Evolutionary conservation across 2,329 filamentous ascomycete genomes (phyloP).

Genomic region (Penicillium decumbens): DNA sequence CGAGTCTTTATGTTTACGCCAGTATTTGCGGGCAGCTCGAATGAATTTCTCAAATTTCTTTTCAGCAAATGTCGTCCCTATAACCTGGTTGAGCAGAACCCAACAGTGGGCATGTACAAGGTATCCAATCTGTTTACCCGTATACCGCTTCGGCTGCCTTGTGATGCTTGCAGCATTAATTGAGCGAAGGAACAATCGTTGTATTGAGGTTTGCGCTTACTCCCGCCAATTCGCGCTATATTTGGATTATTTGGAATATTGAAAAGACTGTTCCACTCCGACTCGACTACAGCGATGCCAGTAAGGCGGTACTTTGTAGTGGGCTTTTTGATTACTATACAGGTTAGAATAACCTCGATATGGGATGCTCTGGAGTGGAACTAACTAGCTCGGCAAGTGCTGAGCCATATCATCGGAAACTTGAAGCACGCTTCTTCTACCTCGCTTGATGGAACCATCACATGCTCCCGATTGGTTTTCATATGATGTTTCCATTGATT

Average conservation of each 20-base stretch:
- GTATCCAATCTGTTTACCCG: no score
- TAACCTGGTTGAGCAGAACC: no score
- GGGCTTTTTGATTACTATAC: conserved; percentile 1
- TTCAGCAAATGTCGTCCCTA: no score
- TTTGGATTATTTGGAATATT: background rate
- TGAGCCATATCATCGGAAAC: background rate
- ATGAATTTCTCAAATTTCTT: no score
- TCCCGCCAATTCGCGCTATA: background rate
- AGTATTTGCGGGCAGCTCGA: no score
- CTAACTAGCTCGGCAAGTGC: conserved; percentile 3
- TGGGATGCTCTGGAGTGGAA: background rate
- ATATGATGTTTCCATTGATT: background rate
- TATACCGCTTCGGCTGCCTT: no score
- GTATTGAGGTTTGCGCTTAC: no score
- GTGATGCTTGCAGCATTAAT: no score
- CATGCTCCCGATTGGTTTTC: background rate
- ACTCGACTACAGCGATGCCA: background rate
- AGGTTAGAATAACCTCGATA: background rate
- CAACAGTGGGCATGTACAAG: no score
- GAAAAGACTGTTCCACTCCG: background rate
- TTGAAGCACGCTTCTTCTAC: background rate
- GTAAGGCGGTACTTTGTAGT: conserved; percentile 1
- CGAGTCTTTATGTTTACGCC: no score
- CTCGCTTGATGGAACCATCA: conserved; percentile 1
- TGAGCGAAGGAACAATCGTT: no score